Base-by-base conservation (phyloP, 805 yeast species). In the Sungouiozyma ichnusensis region DNA sequence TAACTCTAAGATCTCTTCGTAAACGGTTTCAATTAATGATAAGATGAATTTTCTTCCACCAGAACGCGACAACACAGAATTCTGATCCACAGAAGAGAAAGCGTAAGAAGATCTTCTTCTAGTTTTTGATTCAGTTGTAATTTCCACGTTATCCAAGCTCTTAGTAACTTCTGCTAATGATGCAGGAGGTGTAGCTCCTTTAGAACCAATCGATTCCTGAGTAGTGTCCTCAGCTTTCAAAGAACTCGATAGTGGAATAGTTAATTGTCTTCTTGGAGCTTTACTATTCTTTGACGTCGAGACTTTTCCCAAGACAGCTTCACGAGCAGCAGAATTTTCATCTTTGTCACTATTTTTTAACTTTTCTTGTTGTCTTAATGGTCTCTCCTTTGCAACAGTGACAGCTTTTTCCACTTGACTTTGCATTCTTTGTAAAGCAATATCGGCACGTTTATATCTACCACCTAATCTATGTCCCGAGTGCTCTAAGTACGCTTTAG, bases 351-450 rank as follows among this genome's bases (percentile, higher is more conserved):
- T n/a, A 44, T 42, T 40, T 27, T 50, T 53, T 16, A 35, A 20
- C 32, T 43, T 45, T 38, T 69, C 68, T 36, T 73, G 69, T 24
- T 77, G 76, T 52, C 76, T 77, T 48, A 73, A 79, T 41, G 85
- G 82, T 66, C 86, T 77, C 55, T 86, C 95, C 59, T 85, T 85
- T 18, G 97, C 98, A 33, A 85, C 90, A 42, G 90, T 84, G 15
- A 90, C 97, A 14, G 97, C 97, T 55, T 84, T 85, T 57, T 87
- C 94, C 41, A 90, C 95, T 67, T 90, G 97, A 61, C 87, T 95
- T 66, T 90, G 97, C 95, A 92, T 85, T 71, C 97, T 80, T 68
- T 85, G 95, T 55, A 88, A 72, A 1, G 95, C 96, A 49, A 86
- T 79, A 62, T 85, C 94, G 7, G 88, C 90, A 60, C 90, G 72